Evolutionary conservation across 2,329 filamentous ascomycete genomes (phyloP).

Genomic region (Ascochyta pisi): DNA sequence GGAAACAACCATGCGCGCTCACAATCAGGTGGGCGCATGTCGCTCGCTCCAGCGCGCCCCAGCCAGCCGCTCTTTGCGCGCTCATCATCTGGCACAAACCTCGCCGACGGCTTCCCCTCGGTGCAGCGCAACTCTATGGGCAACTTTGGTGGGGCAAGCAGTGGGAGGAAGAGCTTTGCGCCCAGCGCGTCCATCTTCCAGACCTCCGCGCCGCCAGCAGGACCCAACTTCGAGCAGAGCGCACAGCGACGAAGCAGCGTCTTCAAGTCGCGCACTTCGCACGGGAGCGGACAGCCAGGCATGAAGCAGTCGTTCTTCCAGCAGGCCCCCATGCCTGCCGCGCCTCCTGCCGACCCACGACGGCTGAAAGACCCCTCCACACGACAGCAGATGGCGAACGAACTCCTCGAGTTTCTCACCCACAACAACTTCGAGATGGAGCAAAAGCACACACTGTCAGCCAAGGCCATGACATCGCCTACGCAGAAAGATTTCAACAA

Average conservation of each 20-base stretch:
- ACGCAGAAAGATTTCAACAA: constrained; percentile 98
- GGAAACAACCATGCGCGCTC: constrained; percentile 79
- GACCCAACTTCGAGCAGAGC: constrained; percentile 62
- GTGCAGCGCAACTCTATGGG: constrained; percentile 84
- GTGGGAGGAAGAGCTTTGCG: constrained; percentile 74
- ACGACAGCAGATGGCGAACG: constrained; percentile 82
- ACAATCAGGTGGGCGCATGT: constrained; percentile 82
- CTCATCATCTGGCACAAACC: constrained; percentile 80
- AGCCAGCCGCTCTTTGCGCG: constrained; percentile 88
- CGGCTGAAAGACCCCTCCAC: constrained; percentile 82
- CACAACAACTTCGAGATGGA: constrained; percentile 97
- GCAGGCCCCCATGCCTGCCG: constrained; percentile 79
- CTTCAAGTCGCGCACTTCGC: constrained; percentile 64
- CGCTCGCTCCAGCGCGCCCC: constrained; percentile 79
- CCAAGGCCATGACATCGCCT: constrained; percentile 89
- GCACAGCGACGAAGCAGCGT: constrained; percentile 77
- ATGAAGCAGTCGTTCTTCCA: constrained; percentile 93
- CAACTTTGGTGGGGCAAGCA: constrained; percentile 62
- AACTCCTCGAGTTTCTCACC: constrained; percentile 88
- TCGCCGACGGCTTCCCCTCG: constrained; percentile 82
- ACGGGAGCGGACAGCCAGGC: constrained; percentile 68
- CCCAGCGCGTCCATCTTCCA: constrained; percentile 57
- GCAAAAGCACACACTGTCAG: constrained; percentile 91
- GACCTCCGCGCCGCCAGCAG: constrained; percentile 54
- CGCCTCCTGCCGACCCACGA: constrained; percentile 84